A percentile compares a stretch with the other conserved stretches of the same genome.
These are phyloP conservation scores for Fusarium poae DNA, from an alignment of 2,329 filamentous ascomycete species.

Conservation along the genomic window DNA sequence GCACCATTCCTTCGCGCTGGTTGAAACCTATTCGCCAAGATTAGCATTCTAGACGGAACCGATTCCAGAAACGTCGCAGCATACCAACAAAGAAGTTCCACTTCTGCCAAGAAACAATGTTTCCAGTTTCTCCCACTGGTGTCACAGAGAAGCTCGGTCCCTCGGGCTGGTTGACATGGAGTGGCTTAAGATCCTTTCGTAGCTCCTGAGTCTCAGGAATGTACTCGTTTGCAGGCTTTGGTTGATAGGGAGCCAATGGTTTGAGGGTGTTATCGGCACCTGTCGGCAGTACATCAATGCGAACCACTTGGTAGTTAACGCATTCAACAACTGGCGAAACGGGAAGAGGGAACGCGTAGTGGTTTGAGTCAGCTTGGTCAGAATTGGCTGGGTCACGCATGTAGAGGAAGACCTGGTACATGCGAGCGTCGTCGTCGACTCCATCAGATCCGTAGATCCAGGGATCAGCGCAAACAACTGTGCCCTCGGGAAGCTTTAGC, in stretches of 20 bases:
- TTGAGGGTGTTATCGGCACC: slow-evolving; percentile 21
- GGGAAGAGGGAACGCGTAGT: slow-evolving; percentile 38
- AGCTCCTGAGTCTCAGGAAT: slow-evolving; percentile 64
- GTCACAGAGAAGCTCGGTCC: slow-evolving; percentile 74
- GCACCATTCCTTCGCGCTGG: slow-evolving; percentile 75
- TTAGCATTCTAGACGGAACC: neutral
- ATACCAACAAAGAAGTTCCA: slow-evolving; percentile 74
- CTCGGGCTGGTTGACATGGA: slow-evolving; percentile 78
- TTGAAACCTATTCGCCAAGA: slow-evolving; percentile 64
- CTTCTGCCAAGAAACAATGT: slow-evolving; percentile 71
- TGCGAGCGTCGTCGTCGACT: slow-evolving; percentile 34
- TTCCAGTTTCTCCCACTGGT: slow-evolving; percentile 52
- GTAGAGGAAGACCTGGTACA: slow-evolving; percentile 44
- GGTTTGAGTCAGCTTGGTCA: slow-evolving; percentile 38
- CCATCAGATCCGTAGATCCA: slow-evolving; percentile 43
- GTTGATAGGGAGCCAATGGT: slow-evolving; percentile 11
- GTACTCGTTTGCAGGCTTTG: slow-evolving; percentile 56
- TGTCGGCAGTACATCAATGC: slow-evolving; percentile 30
- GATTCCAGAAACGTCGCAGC: accelerated
- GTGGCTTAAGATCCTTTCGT: slow-evolving; percentile 72
- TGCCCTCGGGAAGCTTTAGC: slow-evolving; percentile 34
- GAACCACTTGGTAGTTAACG: slow-evolving; percentile 28
- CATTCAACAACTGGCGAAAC: slow-evolving; percentile 38
- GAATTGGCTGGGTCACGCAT: slow-evolving; percentile 37
- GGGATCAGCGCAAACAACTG: slow-evolving; percentile 36